phyloP scores from a whole-genome alignment of 2,329 filamentous ascomycete genomes.

The Beauveria sp. region DNA sequence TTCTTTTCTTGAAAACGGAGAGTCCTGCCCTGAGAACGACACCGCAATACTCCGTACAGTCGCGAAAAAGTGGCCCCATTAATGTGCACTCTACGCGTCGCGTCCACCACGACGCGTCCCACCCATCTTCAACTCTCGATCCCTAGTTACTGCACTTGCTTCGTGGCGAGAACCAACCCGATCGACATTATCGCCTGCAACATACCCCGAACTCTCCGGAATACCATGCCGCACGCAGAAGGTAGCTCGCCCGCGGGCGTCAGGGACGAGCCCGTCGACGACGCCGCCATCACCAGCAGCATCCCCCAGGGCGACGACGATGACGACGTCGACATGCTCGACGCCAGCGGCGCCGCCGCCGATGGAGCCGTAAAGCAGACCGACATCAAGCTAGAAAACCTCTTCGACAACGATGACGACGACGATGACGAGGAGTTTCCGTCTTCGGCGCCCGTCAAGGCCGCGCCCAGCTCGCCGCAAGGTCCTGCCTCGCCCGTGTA shows the following conservation, averaged over 20 bases:
- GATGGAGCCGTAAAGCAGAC: slow-evolving; percentile 30
- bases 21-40: neutral
- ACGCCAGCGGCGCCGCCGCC: slow-evolving; percentile 20
- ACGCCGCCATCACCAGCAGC: slow-evolving; percentile 21
- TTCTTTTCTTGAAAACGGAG: too few species aligned
- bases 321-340: slow-evolving; percentile 35
- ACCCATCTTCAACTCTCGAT: neutral
- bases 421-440: slow-evolving; percentile 59
- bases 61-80: neutral
- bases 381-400: slow-evolving; percentile 48
- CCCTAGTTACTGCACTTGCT: neutral
- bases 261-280: slow-evolving; percentile 29
- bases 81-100: slow-evolving; percentile 9
- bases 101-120: slow-evolving; percentile 5
- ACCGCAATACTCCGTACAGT: too few species aligned
- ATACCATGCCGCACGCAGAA: slow-evolving; percentile 37
- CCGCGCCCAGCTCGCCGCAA: slow-evolving; percentile 33
- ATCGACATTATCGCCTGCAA: neutral
- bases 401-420: slow-evolving; percentile 52
- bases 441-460: slow-evolving; percentile 37
- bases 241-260: slow-evolving; percentile 20
- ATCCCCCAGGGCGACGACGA: slow-evolving; percentile 21
- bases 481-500: slow-evolving; percentile 37
- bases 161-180: neutral
- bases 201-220: neutral